These are phyloP conservation scores for Ophiostoma tasmaniense DNA, from an alignment of 2,329 filamentous ascomycete species.

Conservation along the genomic window DNA sequence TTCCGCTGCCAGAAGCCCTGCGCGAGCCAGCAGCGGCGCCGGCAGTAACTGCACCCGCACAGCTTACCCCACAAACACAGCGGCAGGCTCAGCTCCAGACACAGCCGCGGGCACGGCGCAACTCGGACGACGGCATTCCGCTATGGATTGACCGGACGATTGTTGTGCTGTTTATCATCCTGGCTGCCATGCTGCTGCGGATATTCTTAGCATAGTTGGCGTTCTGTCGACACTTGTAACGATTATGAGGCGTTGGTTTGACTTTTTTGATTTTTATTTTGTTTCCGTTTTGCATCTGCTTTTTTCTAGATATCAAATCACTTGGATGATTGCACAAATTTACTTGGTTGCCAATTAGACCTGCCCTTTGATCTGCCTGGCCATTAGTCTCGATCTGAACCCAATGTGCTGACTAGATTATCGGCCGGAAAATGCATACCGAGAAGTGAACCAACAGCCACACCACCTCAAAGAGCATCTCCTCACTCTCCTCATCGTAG, in stretches of 20 bases:
- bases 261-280: background rate
- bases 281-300: background rate
- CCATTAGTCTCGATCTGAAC: background rate
- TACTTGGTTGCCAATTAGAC: background rate
- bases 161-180: constrained; percentile 57
- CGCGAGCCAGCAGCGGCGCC: background rate
- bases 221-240: background rate
- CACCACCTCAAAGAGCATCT: background rate
- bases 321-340: background rate
- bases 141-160: constrained; percentile 79
- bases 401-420: background rate
- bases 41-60: constrained; percentile 18
- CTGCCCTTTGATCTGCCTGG: background rate
- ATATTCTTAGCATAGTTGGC: constrained; percentile 12
- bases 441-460: background rate
- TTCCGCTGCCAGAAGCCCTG: background rate
- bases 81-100: background rate
- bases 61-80: background rate
- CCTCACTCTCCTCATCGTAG: background rate
- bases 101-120: constrained; percentile 24
- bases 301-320: background rate
- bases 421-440: constrained; percentile 1
- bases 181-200: constrained; percentile 63
- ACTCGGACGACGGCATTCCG: constrained; percentile 44
- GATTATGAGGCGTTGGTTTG: background rate